Conservation (phyloP, 2,329 filamentous ascomycete species). For the Diaporthe vexans region DNA sequence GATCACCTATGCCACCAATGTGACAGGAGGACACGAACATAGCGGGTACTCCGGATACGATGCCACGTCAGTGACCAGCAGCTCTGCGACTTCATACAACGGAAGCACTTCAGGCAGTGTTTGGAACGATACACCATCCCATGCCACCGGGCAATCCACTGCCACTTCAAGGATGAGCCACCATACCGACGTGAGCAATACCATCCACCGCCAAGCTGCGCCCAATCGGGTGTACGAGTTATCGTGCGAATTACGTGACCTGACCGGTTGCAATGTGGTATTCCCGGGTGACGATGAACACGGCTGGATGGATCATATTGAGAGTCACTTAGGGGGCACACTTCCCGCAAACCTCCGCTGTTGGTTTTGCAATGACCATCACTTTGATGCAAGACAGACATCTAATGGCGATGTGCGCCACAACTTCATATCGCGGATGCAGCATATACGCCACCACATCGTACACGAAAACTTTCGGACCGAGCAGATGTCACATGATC, state of each 20-base stretch:
- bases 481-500: constrained; percentile 55
- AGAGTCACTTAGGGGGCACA: constrained; percentile 51
- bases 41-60: constrained; percentile 1
- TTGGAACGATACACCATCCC: too few species aligned
- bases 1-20: neutral
- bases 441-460: constrained; percentile 64
- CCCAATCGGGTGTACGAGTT: constrained; percentile 45
- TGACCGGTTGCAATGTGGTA: constrained; percentile 51
- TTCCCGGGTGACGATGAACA: constrained; percentile 57
- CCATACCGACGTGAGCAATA: neutral
- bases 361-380: constrained; percentile 59
- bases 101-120: too few species aligned
- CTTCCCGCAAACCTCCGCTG: constrained; percentile 50
- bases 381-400: constrained; percentile 48
- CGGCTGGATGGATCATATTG: constrained; percentile 62
- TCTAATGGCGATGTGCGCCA: constrained; percentile 32
- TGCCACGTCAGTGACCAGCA: neutral
- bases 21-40: too few species aligned
- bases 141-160: neutral
- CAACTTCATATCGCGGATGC: constrained; percentile 59
- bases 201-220: constrained; percentile 16
- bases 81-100: neutral
- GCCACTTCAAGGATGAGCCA: constrained; percentile 2
- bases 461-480: constrained; percentile 44
- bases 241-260: constrained; percentile 61